Conservation (phyloP, 1,284 basidiomycete species). For the Veloporphyrellus conicus region DNA sequence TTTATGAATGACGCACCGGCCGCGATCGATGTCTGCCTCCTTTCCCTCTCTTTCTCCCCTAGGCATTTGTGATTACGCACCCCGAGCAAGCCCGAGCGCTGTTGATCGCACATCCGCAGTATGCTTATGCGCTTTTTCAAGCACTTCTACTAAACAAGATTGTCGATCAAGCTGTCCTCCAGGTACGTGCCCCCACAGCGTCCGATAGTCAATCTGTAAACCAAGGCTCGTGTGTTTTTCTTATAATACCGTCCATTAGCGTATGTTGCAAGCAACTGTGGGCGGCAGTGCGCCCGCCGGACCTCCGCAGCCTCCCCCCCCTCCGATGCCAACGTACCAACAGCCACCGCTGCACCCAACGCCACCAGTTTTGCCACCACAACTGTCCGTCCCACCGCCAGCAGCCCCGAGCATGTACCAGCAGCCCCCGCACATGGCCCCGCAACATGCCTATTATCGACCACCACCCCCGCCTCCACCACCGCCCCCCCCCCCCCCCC, state of each 20-base stretch:
- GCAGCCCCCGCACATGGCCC: conserved; percentile 40
- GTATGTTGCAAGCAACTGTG: conserved; percentile 33
- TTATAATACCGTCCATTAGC: conserved; percentile 24
- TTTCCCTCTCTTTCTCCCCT: conserved; percentile 7
- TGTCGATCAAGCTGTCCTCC: conserved; percentile 81
- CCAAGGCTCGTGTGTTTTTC: conserved; percentile 13
- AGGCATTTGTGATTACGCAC: conserved; percentile 87
- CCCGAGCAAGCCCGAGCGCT: conserved; percentile 86
- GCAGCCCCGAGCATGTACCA: conserved; percentile 33
- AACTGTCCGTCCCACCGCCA: conserved; percentile 32
- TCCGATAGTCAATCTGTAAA: conserved; percentile 13
- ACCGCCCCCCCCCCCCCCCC: conserved; percentile 29
- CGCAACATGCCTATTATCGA: conserved; percentile 47
- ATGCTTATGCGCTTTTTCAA: conserved; percentile 96
- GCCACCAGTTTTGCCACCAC: conserved; percentile 34
- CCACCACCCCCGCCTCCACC: conserved; percentile 30
- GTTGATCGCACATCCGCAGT: conserved; percentile 82
- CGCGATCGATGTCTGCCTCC: conserved; percentile 3
- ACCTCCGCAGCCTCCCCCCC: conserved; percentile 34
- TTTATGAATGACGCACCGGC: conserved; percentile 25
- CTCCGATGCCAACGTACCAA: conserved; percentile 31
- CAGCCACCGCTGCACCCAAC: conserved; percentile 37
- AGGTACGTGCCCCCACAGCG: conserved; percentile 41
- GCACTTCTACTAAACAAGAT: conserved; percentile 92
- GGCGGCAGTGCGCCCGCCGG: conserved; percentile 18